Evolutionary conservation across 306 rosid species (phyloP), one percentile per base, ranked within the genome.

Genomic region (Lupinus albus): DNA sequence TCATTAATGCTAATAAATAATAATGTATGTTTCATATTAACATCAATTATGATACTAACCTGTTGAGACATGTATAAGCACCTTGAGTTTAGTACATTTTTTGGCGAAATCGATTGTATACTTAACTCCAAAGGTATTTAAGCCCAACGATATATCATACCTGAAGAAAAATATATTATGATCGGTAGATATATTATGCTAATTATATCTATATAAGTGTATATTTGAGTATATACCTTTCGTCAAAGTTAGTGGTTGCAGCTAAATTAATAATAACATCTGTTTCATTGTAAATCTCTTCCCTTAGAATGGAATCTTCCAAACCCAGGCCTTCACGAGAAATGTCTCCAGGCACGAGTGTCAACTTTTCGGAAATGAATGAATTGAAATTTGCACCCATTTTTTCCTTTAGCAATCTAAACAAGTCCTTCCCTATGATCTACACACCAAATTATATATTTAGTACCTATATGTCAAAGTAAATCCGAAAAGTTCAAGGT

Each of bases 11-110:
- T 15, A 12, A 8, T 8, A 15, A 35, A 1, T 21, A 25, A 25
- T 25, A 11, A 16, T 64, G 1, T 44, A 42, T 54, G 20, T 33
- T 4, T 52, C 28, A 15, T 11, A 15, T 21, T 14, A 2, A 38
- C 9, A 67, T 50, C 3, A 17, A 59, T 35, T 25, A n/a, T n/a
- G 25, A 75, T 44, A 48, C 83, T 3, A 46, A 89, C 98, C 98
- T 41, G 98, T 93, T 63, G 98, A 93, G 42, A 90, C 88, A 66
- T 93, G 97, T 56, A 93, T 78, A 44, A 93, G 75, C 64, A 88
- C 85, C 87, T 88, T 60, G 15, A 89, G 70, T 45, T 73, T 78
- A n/a, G 54, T 18, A 50, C 97, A 90, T 13, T 77, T 75, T 82
- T 89, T 88, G 55, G 97, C 89, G 36, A 88, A 93, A 78, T 64